Evolutionary conservation across 208 protist species (phyloP).

Genomic region (Leishmania guyanensis): DNA sequence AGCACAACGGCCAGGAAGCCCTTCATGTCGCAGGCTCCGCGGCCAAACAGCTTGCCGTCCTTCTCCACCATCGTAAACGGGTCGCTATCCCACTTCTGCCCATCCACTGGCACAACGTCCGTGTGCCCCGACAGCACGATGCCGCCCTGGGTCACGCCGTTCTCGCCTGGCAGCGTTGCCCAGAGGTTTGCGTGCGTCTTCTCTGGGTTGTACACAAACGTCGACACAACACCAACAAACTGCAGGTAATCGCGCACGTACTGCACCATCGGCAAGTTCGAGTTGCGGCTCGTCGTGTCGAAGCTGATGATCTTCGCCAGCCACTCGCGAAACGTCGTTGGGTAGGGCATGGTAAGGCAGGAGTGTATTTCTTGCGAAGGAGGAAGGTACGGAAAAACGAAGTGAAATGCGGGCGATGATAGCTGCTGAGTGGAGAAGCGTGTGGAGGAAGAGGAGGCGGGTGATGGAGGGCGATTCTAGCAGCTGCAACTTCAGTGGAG

Average conservation of each 20-base stretch:
- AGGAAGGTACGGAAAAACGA: not conserved
- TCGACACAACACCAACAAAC: conserved; percentile 31
- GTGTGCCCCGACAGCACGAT: conserved; percentile 67
- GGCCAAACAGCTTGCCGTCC: conserved; percentile 62
- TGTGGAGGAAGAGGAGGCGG: not conserved
- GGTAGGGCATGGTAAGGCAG: conserved; percentile 16
- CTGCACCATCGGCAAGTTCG: conserved; percentile 54
- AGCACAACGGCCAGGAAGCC: conserved; percentile 62
- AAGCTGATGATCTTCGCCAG: conserved; percentile 60
- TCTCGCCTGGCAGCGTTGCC: conserved; percentile 55
- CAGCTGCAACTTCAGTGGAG: not conserved
- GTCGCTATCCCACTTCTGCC: conserved; percentile 64
- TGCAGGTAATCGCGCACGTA: conserved; percentile 44
- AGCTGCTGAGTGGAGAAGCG: not conserved
- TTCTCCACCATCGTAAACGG: conserved; percentile 60
- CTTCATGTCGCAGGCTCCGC: conserved; percentile 70
- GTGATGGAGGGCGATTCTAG: not conserved
- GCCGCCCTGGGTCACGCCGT: conserved; percentile 52
- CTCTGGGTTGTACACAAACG: conserved; percentile 38
- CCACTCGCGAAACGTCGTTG: conserved; percentile 22
- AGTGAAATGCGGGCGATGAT: not conserved
- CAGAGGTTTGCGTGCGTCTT: conserved; percentile 60
- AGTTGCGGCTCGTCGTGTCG: conserved; percentile 65
- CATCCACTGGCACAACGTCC: conserved; percentile 67
- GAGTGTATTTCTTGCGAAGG: not conserved